Base-by-base conservation (phyloP, 768 basidiomycete genomes). In the Lanmaoa pseudosensibilis region DNA sequence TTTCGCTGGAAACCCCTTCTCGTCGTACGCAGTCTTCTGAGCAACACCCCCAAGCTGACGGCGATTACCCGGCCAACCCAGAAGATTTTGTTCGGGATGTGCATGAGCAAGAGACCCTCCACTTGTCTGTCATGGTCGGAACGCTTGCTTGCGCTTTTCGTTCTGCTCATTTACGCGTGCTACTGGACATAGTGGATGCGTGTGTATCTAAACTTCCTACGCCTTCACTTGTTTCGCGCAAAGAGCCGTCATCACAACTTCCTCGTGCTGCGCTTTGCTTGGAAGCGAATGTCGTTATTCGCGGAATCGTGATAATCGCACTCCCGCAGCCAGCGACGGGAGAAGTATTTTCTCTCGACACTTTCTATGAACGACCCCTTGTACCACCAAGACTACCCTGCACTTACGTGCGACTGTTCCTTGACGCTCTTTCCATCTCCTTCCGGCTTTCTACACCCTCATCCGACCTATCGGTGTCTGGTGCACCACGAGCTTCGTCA, bases 311-410 rank as follows among this genome's bases (percentile, higher is more conserved):
- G 30, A 53, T 85, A 7, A 58, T 88, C 33, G 59, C 84, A 13
- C 74, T 84, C 48, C 76, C 79, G 0, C 62, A 72, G 10, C 56
- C 60, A 19, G 37, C 37, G 11, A 52, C 38, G 11, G 59, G 46
- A 21, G 50, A 57, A 37, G 25, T 13, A 34, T 36, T 54, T 47
- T 59, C 61, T 40, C 48, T 77, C 18, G 55, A 68, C 11, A 55
- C 64, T 23, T 90, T 83, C 65, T 89, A 86, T 66, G 68, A 75
- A 19, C 78, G 76, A 23, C 88, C 88, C 3, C 71, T 88, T n/a
- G 67, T 78, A 6, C 85, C 87, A 43, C 86, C 84, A 16, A 68
- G 62, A 37, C 65, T 84, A 8, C 65, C 73, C 10, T 69, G 73
- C 45, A 77, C 81, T 32, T 90, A 83, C 64, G 60, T 83, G 46